Base-by-base conservation (phyloP, 306 rosid genomes). In the Corylus avellana region DNA sequence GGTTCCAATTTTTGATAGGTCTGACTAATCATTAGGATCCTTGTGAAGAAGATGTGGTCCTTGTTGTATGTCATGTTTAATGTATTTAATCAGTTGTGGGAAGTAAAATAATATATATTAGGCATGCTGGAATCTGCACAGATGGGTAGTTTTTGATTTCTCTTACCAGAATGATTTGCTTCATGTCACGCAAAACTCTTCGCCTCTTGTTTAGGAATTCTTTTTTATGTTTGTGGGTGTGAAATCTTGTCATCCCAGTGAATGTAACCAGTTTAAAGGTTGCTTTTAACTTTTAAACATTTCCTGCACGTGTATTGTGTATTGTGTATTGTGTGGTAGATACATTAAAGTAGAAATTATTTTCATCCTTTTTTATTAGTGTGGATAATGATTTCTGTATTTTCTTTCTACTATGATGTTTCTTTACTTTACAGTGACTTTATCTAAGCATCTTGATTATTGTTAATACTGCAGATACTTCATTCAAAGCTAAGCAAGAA, bases 401-500 rank as follows among this genome's bases (percentile, higher is more conserved):
- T 35, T 29, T 62, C 56, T 63, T 37, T 73, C 25, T 5, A 2
- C 70, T n/a, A 18, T 74, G 17, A 74, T 27, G 75, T 76, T 59
- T 14, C 10, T 18, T 39, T 68, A 16, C 61, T 27, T 22, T 57
- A 14, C 56, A 63, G 75, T 87, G 69, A 53, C 62, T 57, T 76
- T 83, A 16, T 66, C 74, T 25, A 18, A 74, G 47, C 39, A 74
- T 84, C 76, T 77, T 78, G 78, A 54, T 78, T 53, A 58, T 62
- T 66, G 63, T 58, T 80, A 56, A 58, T 59, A 70, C 51, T 90
- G 88, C 91, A 95, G 99, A 82, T 84, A 70, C 97, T 93, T 74
- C 79, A 91, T 86, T 77, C 97, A 78, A 95, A 95, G 81, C 85
- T 95, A 71, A 85, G 61, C 78, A 44, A 82, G 75, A 90, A 77